These are phyloP conservation scores for Chlorokybus atmophyticus DNA, from an alignment of 139 green algal species.

Conservation along the genomic window DNA sequence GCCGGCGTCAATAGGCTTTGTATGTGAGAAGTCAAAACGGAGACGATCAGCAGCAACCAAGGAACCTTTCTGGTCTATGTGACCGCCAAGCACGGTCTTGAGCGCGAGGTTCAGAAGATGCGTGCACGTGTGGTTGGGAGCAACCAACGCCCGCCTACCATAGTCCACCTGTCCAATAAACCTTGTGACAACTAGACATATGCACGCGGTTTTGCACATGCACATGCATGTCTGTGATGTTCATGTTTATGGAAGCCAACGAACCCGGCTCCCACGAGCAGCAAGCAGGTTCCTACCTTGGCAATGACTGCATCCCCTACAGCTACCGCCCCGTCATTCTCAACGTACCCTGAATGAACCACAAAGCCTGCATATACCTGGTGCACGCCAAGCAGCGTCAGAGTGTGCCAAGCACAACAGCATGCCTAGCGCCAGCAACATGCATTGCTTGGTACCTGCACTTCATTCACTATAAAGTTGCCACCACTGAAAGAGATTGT, in stretches of 20 bases:
- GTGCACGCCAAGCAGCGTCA: too few species aligned
- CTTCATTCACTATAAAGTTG: too few species aligned
- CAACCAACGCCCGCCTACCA: constrained; percentile 54
- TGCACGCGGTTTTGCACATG: background rate
- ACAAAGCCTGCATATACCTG: constrained; percentile 86
- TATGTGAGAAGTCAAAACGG: constrained; percentile 96
- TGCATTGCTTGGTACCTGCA: too few species aligned
- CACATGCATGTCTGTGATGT: too few species aligned
- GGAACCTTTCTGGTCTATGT: constrained; percentile 93
- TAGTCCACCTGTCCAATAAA: constrained; percentile 55
- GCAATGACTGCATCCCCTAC: constrained; percentile 48
- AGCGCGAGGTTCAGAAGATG: constrained; percentile 94
- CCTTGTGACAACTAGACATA: background rate
- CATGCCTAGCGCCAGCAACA: too few species aligned
- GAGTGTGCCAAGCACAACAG: too few species aligned
- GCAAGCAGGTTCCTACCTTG: constrained; percentile 39
- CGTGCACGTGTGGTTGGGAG: constrained; percentile 96
- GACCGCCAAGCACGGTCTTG: constrained; percentile 64
- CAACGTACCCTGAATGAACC: constrained; percentile 60
- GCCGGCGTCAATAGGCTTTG: constrained; percentile 29
- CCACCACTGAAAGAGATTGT: constrained; percentile 27
- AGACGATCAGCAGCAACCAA: constrained; percentile 81
- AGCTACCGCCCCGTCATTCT: constrained; percentile 9
- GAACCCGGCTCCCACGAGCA: too few species aligned
- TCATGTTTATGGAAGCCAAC: too few species aligned